A percentile compares a stretch with the other conserved stretches of the same genome.
Evolutionary conservation across 805 yeast genomes (phyloP).

Genomic region (Candida jianshihensis): DNA sequence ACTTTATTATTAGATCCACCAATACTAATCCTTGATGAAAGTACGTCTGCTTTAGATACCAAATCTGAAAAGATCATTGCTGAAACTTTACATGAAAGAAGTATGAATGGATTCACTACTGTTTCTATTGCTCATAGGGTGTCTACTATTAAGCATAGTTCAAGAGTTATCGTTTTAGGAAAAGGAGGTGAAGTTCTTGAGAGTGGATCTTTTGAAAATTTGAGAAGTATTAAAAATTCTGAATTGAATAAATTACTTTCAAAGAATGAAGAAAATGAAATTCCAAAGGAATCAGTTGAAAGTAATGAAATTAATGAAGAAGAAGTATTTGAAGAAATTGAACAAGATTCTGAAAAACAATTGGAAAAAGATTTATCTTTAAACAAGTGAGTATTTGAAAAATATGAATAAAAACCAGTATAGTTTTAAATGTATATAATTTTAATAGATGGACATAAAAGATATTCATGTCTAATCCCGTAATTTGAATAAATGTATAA

Average conservation of each 20-base stretch:
- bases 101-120: conserved; percentile 55
- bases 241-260: conserved; percentile 29
- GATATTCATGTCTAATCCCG: too few species aligned
- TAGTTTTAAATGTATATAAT: too few species aligned
- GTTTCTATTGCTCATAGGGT: conserved; percentile 89
- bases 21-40: conserved; percentile 83
- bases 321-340: not conserved
- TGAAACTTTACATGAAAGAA: conserved; percentile 54
- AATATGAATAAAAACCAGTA: too few species aligned
- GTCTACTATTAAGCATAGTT: conserved; percentile 79
- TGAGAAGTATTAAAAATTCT: conserved; percentile 34
- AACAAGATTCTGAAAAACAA: too few species aligned
- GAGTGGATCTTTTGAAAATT: conserved; percentile 51
- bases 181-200: conserved; percentile 70
- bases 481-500: too few species aligned
- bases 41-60: conserved; percentile 89
- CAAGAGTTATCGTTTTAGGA: conserved; percentile 72
- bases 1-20: conserved; percentile 75
- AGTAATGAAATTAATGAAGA: conserved; percentile 6
- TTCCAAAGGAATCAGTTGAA: conserved; percentile 1
- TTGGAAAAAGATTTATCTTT: too few species aligned
- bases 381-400: too few species aligned
- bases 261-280: conserved; percentile 19
- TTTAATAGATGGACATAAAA: too few species aligned
- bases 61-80: conserved; percentile 83